A percentile compares a stretch with the other conserved stretches of the same genome.
These are phyloP conservation scores for Daldinia bambusicola DNA, from an alignment of 495 filamentous ascomycete species.

Conservation along the genomic window DNA sequence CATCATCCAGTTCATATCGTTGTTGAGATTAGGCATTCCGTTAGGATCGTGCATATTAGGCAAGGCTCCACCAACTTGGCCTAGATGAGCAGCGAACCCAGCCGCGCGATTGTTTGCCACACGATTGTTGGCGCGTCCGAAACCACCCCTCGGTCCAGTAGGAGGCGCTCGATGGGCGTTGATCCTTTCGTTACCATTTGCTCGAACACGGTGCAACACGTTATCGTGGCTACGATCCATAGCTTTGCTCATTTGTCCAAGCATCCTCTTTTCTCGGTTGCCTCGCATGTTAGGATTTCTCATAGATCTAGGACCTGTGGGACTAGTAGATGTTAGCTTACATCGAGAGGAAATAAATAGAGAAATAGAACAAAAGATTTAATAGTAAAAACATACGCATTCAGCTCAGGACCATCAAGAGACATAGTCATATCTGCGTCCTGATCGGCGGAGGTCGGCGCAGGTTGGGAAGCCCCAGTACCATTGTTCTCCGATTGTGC, in stretches of 20 bases:
- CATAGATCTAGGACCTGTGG: slow-evolving; percentile 96
- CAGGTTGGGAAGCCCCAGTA: slow-evolving; percentile 37
- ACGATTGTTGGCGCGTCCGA: slow-evolving; percentile 62
- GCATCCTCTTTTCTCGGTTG: slow-evolving; percentile 76
- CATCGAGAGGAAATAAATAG: neutral
- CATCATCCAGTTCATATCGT: slow-evolving; percentile 60
- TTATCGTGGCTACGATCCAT: slow-evolving; percentile 81
- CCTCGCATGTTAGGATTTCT: slow-evolving; percentile 68
- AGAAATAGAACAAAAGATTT: slow-evolving; percentile 8
- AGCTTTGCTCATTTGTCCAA: slow-evolving; percentile 87
- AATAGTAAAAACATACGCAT: slow-evolving; percentile 68
- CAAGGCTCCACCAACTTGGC: slow-evolving; percentile 48
- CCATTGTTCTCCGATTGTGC: slow-evolving; percentile 31
- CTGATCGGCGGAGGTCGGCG: slow-evolving; percentile 47
- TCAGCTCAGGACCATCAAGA: slow-evolving; percentile 61
- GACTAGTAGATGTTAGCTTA: slow-evolving; percentile 64
- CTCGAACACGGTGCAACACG: slow-evolving; percentile 82
- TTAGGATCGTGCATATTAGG: slow-evolving; percentile 48
- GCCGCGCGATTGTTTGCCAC: slow-evolving; percentile 57
- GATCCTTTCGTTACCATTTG: slow-evolving; percentile 78
- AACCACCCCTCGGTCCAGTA: slow-evolving; percentile 70
- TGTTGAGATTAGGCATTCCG: slow-evolving; percentile 53
- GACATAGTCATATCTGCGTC: slow-evolving; percentile 76
- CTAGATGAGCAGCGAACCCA: slow-evolving; percentile 56
- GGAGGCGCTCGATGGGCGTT: slow-evolving; percentile 79